These are phyloP conservation scores for Penicillium corylophilum DNA, from an alignment of 2,329 filamentous ascomycete genomes.

Conservation along the genomic window DNA sequence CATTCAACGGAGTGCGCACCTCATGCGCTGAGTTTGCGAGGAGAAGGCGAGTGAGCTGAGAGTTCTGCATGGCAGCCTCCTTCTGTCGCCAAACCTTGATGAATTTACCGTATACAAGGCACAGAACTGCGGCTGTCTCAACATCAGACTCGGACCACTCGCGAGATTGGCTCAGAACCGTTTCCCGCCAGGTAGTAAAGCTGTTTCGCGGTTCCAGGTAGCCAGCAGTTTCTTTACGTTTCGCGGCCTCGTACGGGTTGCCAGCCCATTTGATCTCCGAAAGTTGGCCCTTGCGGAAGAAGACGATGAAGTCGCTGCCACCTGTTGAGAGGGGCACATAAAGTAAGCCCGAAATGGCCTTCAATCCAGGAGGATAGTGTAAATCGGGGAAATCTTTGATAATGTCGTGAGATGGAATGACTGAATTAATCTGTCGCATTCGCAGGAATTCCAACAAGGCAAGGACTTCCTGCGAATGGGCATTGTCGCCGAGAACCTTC, in stretches of 20 bases:
- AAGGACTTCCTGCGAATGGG: slow-evolving; percentile 77
- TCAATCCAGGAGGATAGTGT: slow-evolving; percentile 74
- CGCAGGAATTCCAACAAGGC: slow-evolving; percentile 83
- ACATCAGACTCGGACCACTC: slow-evolving; percentile 89
- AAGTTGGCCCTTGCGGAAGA: slow-evolving; percentile 77
- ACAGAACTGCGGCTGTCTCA: slow-evolving; percentile 83
- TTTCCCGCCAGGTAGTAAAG: slow-evolving; percentile 80
- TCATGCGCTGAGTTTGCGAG: slow-evolving; percentile 89
- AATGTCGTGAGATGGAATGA: slow-evolving; percentile 76
- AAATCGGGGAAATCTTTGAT: slow-evolving; percentile 76
- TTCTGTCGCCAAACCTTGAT: slow-evolving; percentile 94
- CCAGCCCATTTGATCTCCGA: slow-evolving; percentile 72
- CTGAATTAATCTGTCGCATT: slow-evolving; percentile 70
- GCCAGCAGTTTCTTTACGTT: slow-evolving; percentile 71
- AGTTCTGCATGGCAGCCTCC: slow-evolving; percentile 77
- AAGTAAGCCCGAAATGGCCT: slow-evolving; percentile 72
- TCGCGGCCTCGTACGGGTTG: slow-evolving; percentile 65
- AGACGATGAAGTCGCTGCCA: slow-evolving; percentile 83
- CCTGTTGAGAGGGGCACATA: slow-evolving; percentile 76
- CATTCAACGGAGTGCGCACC: slow-evolving; percentile 85
- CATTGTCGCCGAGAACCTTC: slow-evolving; percentile 73
- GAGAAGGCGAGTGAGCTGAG: slow-evolving; percentile 73
- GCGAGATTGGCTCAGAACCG: slow-evolving; percentile 73
- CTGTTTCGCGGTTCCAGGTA: slow-evolving; percentile 78
- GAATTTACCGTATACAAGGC: slow-evolving; percentile 83